Conservation (phyloP, 2,329 filamentous ascomycete species). For the Cercospora janseana region DNA sequence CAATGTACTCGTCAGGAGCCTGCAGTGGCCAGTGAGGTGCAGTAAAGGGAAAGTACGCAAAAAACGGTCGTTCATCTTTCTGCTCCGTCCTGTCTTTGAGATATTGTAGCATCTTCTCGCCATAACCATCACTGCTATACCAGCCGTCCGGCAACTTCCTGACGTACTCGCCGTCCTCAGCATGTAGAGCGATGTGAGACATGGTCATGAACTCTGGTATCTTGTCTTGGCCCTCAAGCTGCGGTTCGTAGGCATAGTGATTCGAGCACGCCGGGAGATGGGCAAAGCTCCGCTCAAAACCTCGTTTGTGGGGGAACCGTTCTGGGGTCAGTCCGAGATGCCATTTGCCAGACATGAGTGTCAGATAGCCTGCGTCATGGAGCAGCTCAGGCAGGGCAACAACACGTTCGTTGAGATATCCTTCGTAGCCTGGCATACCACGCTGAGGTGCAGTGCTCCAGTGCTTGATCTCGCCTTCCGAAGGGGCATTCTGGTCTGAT, state of each 20-base stretch:
- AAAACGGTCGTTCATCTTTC: slow-evolving; percentile 52
- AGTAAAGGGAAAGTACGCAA: slow-evolving; percentile 60
- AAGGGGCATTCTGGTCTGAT: slow-evolving; percentile 53
- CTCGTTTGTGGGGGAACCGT: slow-evolving; percentile 54
- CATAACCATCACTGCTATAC: slow-evolving; percentile 43
- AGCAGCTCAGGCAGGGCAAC: slow-evolving; percentile 59
- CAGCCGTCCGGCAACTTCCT: slow-evolving; percentile 41
- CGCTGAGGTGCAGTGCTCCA: slow-evolving; percentile 56
- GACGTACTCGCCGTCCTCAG: slow-evolving; percentile 43
- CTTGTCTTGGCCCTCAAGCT: slow-evolving; percentile 38
- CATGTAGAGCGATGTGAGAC: slow-evolving; percentile 43
- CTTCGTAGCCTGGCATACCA: slow-evolving; percentile 61
- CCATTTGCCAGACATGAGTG: slow-evolving; percentile 63
- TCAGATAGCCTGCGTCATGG: slow-evolving; percentile 58
- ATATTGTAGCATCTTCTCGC: slow-evolving; percentile 42
- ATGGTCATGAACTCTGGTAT: slow-evolving; percentile 46
- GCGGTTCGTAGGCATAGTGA: slow-evolving; percentile 56
- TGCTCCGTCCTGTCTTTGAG: slow-evolving; percentile 39
- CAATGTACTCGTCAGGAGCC: slow-evolving; percentile 55
- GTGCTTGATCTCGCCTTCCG: slow-evolving; percentile 44
- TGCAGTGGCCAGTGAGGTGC: slow-evolving; percentile 65
- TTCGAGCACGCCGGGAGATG: slow-evolving; percentile 61
- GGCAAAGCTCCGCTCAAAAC: slow-evolving; percentile 60
- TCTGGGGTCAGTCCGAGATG: slow-evolving; percentile 60
- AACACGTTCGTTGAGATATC: slow-evolving; percentile 61